phyloP scores from a whole-genome alignment of 2,329 filamentous ascomycete genomes.

The Curvularia sp. region DNA sequence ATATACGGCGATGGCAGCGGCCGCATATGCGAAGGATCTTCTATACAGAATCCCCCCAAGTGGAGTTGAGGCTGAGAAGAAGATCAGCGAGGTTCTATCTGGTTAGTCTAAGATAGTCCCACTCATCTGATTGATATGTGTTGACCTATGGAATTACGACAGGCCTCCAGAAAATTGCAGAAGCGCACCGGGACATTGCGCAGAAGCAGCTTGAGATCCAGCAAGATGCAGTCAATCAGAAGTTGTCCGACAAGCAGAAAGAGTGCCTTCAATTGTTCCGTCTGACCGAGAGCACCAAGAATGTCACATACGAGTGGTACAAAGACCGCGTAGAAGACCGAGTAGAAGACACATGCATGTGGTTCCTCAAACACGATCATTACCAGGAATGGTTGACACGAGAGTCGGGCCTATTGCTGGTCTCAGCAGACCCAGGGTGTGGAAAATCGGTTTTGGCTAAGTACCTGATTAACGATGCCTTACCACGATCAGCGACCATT shows the following conservation, averaged over 20 bases:
- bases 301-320: conserved; percentile 32
- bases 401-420: conserved; percentile 26
- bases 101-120: conserved; percentile 15
- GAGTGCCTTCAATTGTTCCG: conserved; percentile 31
- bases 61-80: not conserved
- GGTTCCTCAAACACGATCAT: conserved; percentile 25
- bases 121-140: conserved; percentile 8
- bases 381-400: conserved; percentile 26
- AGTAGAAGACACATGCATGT: conserved; percentile 30
- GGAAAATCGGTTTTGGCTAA: too few relatives aligned
- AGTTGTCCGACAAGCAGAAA: conserved; percentile 23
- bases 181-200: conserved; percentile 3
- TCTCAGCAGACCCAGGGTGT: conserved; percentile 32
- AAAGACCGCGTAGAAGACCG: conserved; percentile 29
- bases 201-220: conserved; percentile 17
- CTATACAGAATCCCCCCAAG: too few relatives aligned
- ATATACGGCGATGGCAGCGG: too few relatives aligned
- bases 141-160: conserved; percentile 16
- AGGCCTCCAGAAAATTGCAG: conserved; percentile 20
- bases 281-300: conserved; percentile 22
- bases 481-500: too few relatives aligned
- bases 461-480: too few relatives aligned
- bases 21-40: too few relatives aligned
- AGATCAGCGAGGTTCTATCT: conserved; percentile 16
- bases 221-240: conserved; percentile 18